These are phyloP conservation scores for Fusarium sp. DNA, from an alignment of 2,329 filamentous ascomycete genomes.

Conservation along the genomic window DNA sequence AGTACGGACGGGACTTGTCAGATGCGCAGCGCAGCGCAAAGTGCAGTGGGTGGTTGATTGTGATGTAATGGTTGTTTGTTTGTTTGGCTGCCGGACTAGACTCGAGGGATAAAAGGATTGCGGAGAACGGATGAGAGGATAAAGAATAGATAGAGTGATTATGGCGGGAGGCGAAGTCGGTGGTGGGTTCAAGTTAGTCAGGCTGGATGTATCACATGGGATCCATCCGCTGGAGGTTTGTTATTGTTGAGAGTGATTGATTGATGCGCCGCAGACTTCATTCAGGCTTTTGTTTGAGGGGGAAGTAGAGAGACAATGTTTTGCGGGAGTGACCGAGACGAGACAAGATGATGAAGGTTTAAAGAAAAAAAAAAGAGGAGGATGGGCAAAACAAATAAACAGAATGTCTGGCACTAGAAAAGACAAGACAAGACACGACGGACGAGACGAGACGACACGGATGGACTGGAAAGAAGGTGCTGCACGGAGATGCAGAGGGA, in stretches of 20 bases:
- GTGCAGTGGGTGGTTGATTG: conserved; percentile 6
- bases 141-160: conserved; percentile 27
- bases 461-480: not conserved
- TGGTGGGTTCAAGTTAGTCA: conserved; percentile 14
- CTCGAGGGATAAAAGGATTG: conserved; percentile 17
- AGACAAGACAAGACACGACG: not conserved
- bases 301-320: not conserved
- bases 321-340: conserved; percentile 7
- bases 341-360: not conserved
- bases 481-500: conserved; percentile 9
- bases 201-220: conserved; percentile 41
- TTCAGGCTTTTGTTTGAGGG: not conserved
- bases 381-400: conserved; percentile 21
- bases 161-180: conserved; percentile 24
- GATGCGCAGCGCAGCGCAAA: not conserved
- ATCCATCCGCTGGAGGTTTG: conserved; percentile 26
- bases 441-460: not conserved
- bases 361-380: conserved; percentile 1
- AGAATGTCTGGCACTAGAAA: conserved; percentile 11
- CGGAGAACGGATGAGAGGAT: conserved; percentile 15
- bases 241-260: conserved; percentile 40
- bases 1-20: conserved; percentile 37
- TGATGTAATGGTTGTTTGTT: not conserved
- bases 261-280: conserved; percentile 14
- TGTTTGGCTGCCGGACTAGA: conserved; percentile 6